These are phyloP conservation scores for Pyrus communis DNA, from an alignment of 306 rosid species.

Conservation along the genomic window DNA sequence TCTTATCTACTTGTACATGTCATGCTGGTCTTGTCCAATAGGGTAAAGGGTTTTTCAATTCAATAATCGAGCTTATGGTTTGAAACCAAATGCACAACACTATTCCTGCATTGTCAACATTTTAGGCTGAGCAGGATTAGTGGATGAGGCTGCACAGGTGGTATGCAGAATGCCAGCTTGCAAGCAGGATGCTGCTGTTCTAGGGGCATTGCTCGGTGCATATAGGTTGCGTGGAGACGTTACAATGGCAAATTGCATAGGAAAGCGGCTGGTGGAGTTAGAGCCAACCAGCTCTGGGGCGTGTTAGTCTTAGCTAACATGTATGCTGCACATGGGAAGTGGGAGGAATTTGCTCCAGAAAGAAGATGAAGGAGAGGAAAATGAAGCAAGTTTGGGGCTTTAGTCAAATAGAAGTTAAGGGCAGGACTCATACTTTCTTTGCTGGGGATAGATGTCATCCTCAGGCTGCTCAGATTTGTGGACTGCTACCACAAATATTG, in stretches of 20 bases:
- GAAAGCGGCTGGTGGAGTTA: slow-evolving; percentile 27
- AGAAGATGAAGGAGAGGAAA: slow-evolving; percentile 37
- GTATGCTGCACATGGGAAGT: slow-evolving; percentile 32
- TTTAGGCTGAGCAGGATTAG: slow-evolving; percentile 32
- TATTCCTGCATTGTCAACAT: slow-evolving; percentile 38
- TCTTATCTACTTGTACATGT: slow-evolving; percentile 36
- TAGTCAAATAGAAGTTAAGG: slow-evolving; percentile 38
- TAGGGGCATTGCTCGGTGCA: slow-evolving; percentile 44
- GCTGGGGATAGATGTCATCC: slow-evolving; percentile 41
- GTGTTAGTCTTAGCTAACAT: slow-evolving; percentile 32
- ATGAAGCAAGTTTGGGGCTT: slow-evolving; percentile 39
- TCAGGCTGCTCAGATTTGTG: slow-evolving; percentile 26
- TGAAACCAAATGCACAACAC: slow-evolving; percentile 32
- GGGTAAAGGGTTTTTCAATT: slow-evolving; percentile 37
- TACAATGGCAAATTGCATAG: slow-evolving; percentile 21
- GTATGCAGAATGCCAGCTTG: slow-evolving; percentile 25
- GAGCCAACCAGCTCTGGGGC: slow-evolving; percentile 31
- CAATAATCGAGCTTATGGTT: slow-evolving; percentile 23
- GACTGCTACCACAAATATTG: slow-evolving; percentile 34
- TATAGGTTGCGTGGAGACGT: slow-evolving; percentile 30
- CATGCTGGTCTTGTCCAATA: slow-evolving; percentile 40
- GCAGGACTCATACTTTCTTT: slow-evolving; percentile 28
- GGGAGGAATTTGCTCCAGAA: slow-evolving; percentile 47
- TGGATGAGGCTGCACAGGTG: slow-evolving; percentile 33
- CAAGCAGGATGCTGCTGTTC: slow-evolving; percentile 38